Evolutionary conservation across 768 basidiomycete species (phyloP).

Genomic region (Russula earlei): DNA sequence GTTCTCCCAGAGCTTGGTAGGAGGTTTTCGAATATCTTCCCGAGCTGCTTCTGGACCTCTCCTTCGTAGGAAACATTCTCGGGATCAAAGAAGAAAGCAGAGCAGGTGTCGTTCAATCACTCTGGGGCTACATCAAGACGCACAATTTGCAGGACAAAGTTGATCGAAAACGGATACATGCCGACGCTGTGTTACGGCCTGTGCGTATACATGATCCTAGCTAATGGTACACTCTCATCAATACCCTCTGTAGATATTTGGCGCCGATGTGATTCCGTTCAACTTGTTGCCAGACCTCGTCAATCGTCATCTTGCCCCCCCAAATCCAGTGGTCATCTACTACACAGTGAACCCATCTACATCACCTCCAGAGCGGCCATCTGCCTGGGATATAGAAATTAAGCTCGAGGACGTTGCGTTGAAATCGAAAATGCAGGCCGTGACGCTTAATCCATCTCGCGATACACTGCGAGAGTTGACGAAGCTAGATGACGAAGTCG

Average conservation of each 20-base stretch:
- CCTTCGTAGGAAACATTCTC: slow-evolving; percentile 46
- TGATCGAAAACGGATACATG: slow-evolving; percentile 59
- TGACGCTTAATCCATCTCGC: slow-evolving; percentile 58
- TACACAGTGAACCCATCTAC: slow-evolving; percentile 60
- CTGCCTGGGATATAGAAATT: slow-evolving; percentile 80
- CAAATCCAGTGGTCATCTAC: slow-evolving; percentile 74
- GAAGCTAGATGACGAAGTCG: slow-evolving; percentile 86
- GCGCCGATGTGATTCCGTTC: slow-evolving; percentile 60
- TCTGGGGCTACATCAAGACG: slow-evolving; percentile 91
- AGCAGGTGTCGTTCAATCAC: slow-evolving; percentile 64
- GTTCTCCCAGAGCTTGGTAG: slow-evolving; percentile 66
- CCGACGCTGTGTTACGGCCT: slow-evolving; percentile 56
- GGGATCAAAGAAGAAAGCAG: slow-evolving; percentile 81
- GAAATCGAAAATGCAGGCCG: slow-evolving; percentile 62
- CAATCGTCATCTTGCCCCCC: slow-evolving; percentile 65
- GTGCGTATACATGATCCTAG: slow-evolving; percentile 31
- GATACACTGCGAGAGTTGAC: slow-evolving; percentile 58
- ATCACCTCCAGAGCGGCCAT: slow-evolving; percentile 48
- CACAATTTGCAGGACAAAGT: slow-evolving; percentile 76
- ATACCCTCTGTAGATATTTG: slow-evolving; percentile 46
- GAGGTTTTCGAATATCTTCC: background rate
- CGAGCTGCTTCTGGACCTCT: background rate
- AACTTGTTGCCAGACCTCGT: slow-evolving; percentile 77
- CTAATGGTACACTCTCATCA: background rate
- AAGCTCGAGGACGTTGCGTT: slow-evolving; percentile 73